These are phyloP conservation scores for Fusarium sp. DNA, from an alignment of 2,329 filamentous ascomycete species.

Conservation along the genomic window DNA sequence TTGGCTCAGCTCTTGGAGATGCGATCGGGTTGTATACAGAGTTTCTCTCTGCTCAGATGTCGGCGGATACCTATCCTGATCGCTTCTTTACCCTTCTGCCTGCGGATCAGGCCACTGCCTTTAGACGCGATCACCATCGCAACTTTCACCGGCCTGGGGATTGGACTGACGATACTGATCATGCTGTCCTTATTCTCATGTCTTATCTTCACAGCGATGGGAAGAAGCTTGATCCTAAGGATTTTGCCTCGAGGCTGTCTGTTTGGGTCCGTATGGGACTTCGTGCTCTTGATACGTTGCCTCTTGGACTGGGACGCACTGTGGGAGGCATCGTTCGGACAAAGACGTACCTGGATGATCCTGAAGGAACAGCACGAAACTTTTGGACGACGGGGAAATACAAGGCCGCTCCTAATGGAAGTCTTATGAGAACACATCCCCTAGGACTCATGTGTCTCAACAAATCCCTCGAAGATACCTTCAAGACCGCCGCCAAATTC, in stretches of 20 bases:
- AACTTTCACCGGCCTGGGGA: slow-evolving; percentile 53
- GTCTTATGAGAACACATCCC: slow-evolving; percentile 63
- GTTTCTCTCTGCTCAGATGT: slow-evolving; percentile 54
- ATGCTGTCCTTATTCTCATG: slow-evolving; percentile 60
- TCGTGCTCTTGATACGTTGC: slow-evolving; percentile 56
- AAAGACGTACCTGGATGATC: slow-evolving; percentile 52
- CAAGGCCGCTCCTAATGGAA: slow-evolving; percentile 61
- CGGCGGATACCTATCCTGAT: slow-evolving; percentile 50
- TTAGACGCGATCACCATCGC: slow-evolving; percentile 57
- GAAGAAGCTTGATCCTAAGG: slow-evolving; percentile 47
- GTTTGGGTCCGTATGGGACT: slow-evolving; percentile 61
- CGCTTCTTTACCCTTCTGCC: slow-evolving; percentile 53
- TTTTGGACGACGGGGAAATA: slow-evolving; percentile 54
- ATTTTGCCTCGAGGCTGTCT: slow-evolving; percentile 57
- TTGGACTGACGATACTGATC: slow-evolving; percentile 68
- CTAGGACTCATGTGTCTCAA: slow-evolving; percentile 59
- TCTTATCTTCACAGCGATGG: slow-evolving; percentile 59
- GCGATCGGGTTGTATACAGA: slow-evolving; percentile 66
- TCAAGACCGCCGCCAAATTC: slow-evolving; percentile 53
- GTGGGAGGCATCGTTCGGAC: slow-evolving; percentile 57
- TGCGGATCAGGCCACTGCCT: slow-evolving; percentile 50
- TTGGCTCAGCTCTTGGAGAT: slow-evolving; percentile 64
- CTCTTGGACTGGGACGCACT: slow-evolving; percentile 59
- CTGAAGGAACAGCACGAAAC: slow-evolving; percentile 51
- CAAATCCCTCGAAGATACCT: slow-evolving; percentile 54